phyloP scores from a whole-genome alignment of 352 stramenopile species.

The Thraustotheca clavata region DNA sequence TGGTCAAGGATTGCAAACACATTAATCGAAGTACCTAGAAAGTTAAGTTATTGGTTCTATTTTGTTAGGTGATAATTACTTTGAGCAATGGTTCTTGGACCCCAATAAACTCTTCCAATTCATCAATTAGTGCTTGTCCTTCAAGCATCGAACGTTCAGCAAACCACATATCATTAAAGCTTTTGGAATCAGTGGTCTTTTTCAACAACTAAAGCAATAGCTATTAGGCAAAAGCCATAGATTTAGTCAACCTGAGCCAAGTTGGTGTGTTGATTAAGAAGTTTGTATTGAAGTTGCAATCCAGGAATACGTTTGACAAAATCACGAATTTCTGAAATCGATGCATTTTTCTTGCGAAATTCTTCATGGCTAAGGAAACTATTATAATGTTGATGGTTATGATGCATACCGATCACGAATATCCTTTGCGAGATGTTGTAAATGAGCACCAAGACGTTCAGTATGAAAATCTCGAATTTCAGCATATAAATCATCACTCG shows the following conservation, averaged over 20 bases:
- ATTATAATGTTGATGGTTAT: no score
- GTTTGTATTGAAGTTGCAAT: conserved; percentile 90
- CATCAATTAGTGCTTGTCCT: conserved; percentile 92
- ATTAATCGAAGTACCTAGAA: conserved; percentile 81
- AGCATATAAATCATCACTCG: conserved; percentile 92
- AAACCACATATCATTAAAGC: conserved; percentile 93
- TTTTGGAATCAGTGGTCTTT: conserved; percentile 86
- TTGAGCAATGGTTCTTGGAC: conserved; percentile 85
- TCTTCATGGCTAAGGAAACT: conserved; percentile 64
- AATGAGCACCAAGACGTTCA: conserved; percentile 92
- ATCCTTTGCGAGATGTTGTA: conserved; percentile 93
- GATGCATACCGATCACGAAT: conserved; percentile 75
- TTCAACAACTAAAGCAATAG: conserved; percentile 72
- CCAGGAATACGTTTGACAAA: conserved; percentile 97
- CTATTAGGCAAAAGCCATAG: neutral
- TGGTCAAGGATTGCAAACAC: conserved; percentile 90
- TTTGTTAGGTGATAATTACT: neutral
- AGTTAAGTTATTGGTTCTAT: neutral
- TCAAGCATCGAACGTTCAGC: conserved; percentile 94
- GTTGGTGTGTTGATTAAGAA: conserved; percentile 96
- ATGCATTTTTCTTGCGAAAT: conserved; percentile 93
- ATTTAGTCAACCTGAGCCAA: conserved; percentile 67
- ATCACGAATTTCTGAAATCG: conserved; percentile 96
- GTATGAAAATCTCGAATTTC: conserved; percentile 96
- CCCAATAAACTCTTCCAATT: conserved; percentile 94